A percentile compares a stretch with the other conserved stretches of the same genome.
These are phyloP conservation scores for Colletotrichum lentis DNA, from an alignment of 2,329 filamentous ascomycete species.

Conservation along the genomic window DNA sequence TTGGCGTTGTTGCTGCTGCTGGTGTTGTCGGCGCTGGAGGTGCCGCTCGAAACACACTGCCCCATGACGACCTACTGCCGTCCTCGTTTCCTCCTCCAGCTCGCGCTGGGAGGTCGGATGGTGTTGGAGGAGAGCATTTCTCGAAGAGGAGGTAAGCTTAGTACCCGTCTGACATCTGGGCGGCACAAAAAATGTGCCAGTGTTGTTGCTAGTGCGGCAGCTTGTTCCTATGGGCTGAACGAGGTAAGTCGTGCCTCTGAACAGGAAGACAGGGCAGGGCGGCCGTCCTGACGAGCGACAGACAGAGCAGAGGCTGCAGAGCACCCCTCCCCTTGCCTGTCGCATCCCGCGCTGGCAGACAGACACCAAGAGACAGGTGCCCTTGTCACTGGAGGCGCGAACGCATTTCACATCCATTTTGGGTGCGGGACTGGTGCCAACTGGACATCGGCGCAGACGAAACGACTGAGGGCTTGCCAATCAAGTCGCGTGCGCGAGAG, in stretches of 20 bases:
- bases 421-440: constrained; percentile 5
- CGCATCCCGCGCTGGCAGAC: constrained; percentile 7
- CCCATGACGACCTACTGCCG: constrained; percentile 32
- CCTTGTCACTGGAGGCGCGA: neutral
- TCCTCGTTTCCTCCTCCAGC: constrained; percentile 32
- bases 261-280: constrained; percentile 4
- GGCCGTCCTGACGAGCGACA: constrained; percentile 12
- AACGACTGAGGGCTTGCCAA: constrained; percentile 18
- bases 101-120: constrained; percentile 23
- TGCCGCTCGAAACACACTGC: constrained; percentile 33
- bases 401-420: neutral
- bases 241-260: constrained; percentile 15
- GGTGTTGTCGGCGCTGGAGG: neutral
- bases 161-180: constrained; percentile 7
- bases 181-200: constrained; percentile 21
- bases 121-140: constrained; percentile 28
- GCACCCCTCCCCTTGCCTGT: constrained; percentile 16
- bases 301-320: neutral
- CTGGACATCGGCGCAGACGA: constrained; percentile 21
- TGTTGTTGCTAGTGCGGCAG: constrained; percentile 26
- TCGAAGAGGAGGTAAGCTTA: constrained; percentile 21
- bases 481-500: constrained; percentile 8
- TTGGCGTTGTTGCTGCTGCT: neutral
- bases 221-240: constrained; percentile 16
- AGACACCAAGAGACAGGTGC: neutral